A percentile compares a stretch with the other conserved stretches of the same genome.
These are phyloP conservation scores for Betula pendula DNA, from an alignment of 306 rosid genomes.

Conservation along the genomic window DNA sequence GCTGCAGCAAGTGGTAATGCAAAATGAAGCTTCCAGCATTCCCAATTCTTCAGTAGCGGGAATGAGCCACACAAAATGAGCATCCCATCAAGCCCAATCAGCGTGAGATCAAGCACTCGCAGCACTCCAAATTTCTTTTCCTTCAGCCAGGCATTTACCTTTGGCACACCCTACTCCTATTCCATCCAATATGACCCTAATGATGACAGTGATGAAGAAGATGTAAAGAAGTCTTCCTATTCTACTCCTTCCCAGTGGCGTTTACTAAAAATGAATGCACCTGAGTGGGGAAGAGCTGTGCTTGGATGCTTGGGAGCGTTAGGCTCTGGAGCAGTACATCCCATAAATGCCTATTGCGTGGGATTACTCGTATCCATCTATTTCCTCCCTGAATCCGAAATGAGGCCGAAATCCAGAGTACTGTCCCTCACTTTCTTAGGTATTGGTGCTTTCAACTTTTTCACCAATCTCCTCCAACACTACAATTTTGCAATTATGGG, in stretches of 20 bases:
- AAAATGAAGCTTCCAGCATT: constrained; percentile 40
- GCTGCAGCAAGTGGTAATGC: constrained; percentile 60
- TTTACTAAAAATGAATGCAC: constrained; percentile 68
- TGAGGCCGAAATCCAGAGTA: constrained; percentile 54
- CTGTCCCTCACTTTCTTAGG: constrained; percentile 67
- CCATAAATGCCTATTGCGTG: constrained; percentile 74
- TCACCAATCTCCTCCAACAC: constrained; percentile 75
- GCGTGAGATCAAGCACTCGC: constrained; percentile 54
- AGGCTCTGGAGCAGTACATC: constrained; percentile 88
- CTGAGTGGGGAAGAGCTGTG: constrained; percentile 73
- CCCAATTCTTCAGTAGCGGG: constrained; percentile 41
- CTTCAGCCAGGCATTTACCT: constrained; percentile 63
- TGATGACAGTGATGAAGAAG: constrained; percentile 57
- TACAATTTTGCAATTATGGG: constrained; percentile 82
- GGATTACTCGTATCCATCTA: constrained; percentile 71
- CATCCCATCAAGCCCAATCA: constrained; percentile 58
- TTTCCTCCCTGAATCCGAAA: constrained; percentile 48
- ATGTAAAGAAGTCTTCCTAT: constrained; percentile 36
- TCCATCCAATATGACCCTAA: constrained; percentile 61
- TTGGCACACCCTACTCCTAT: constrained; percentile 80
- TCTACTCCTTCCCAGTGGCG: constrained; percentile 76
- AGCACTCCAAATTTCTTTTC: constrained; percentile 51
- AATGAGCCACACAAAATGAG: constrained; percentile 52
- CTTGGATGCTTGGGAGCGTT: constrained; percentile 85
- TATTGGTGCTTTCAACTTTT: constrained; percentile 75